Evolutionary conservation across 75 land plant genomes (phyloP).

Genomic region (Selaginella tamariscina): DNA sequence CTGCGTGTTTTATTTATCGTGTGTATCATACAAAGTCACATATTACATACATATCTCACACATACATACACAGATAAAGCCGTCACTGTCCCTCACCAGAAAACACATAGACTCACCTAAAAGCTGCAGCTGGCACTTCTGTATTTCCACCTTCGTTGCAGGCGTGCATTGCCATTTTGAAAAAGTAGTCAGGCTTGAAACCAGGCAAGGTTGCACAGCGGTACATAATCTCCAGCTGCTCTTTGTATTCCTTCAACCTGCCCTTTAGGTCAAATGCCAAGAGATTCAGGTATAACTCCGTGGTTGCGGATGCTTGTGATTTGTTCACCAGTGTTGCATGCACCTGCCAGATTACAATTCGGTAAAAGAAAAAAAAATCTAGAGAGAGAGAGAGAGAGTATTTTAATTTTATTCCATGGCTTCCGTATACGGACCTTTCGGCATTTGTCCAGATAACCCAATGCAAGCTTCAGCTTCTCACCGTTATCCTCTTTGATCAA

Average conservation of each 20-base stretch:
- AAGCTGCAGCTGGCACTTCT: conserved; percentile 48
- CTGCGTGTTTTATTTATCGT: no score
- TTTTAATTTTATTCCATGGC: no score
- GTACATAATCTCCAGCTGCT: conserved; percentile 43
- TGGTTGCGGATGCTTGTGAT: conserved; percentile 14
- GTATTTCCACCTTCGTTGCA: conserved; percentile 21
- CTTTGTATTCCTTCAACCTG: conserved; percentile 32
- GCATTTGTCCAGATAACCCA: conserved; percentile 41
- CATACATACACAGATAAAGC: no score
- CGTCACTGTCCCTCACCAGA: no score
- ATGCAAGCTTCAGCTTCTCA: conserved; percentile 47
- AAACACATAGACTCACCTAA: no score
- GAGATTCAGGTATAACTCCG: conserved; percentile 18
- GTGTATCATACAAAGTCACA: no score
- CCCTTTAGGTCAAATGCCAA: conserved; percentile 44
- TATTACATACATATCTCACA: no score
- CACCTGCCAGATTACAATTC: conserved; percentile 41
- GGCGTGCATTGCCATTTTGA: conserved; percentile 59
- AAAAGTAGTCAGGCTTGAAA: conserved; percentile 41
- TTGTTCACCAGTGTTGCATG: conserved; percentile 19
- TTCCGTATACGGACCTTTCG: conserved; percentile 52
- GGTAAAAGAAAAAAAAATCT: no score
- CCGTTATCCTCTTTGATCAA: no score
- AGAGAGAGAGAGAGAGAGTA: no score
- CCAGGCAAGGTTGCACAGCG: conserved; percentile 40